These are phyloP conservation scores for Plasmodium berghei DNA, from an alignment of 169 alveolate species.

Conservation along the genomic window DNA sequence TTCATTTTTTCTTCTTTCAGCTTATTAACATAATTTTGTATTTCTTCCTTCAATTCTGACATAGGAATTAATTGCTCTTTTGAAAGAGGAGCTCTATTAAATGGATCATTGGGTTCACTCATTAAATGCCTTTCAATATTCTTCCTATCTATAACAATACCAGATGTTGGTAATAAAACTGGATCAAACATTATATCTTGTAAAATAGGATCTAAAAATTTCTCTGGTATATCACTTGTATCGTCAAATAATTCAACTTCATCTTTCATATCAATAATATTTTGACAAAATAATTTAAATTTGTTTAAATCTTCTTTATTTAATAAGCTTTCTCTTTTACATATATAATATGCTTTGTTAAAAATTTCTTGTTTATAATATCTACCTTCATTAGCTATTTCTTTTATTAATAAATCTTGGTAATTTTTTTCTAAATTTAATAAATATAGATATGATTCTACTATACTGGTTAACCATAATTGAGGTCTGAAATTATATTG, in stretches of 20 bases:
- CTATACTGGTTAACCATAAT: constrained; percentile 84
- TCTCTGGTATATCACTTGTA: constrained; percentile 91
- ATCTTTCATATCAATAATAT: constrained; percentile 73
- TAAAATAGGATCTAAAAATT: constrained; percentile 93
- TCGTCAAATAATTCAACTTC: constrained; percentile 74
- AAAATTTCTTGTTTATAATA: constrained; percentile 85
- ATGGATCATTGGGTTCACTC: constrained; percentile 94
- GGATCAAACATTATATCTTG: constrained; percentile 94
- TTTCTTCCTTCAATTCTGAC: constrained; percentile 89
- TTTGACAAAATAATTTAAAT: constrained; percentile 75
- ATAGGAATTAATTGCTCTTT: constrained; percentile 91
- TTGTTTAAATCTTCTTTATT: constrained; percentile 77
- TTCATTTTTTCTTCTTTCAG: constrained; percentile 62
- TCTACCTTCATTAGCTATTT: constrained; percentile 85
- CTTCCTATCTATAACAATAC: constrained; percentile 91
- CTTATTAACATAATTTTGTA: constrained; percentile 79
- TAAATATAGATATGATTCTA: constrained; percentile 82
- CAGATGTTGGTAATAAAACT: constrained; percentile 92
- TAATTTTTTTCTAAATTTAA: constrained; percentile 68
- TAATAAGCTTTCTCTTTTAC: constrained; percentile 85
- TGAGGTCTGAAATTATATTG: constrained; percentile 90
- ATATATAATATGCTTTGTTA: constrained; percentile 84
- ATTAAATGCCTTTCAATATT: constrained; percentile 93
- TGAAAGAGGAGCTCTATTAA: constrained; percentile 92
- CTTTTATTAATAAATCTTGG: constrained; percentile 44